Evolutionary conservation across 495 filamentous ascomycete genomes (phyloP).

Genomic region (Sporormia fimetaria): DNA sequence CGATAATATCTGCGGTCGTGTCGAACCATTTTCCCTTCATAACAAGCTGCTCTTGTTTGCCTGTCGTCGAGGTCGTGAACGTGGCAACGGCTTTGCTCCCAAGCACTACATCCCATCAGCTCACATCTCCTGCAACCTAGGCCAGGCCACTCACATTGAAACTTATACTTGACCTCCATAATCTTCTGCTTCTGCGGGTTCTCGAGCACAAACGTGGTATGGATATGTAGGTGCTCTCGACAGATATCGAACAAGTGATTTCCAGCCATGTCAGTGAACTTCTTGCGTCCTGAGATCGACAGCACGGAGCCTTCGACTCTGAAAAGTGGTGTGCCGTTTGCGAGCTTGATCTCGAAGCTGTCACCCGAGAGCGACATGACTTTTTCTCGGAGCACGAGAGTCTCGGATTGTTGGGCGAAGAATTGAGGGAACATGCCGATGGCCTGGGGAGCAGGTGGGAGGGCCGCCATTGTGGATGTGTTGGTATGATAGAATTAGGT

Average conservation of each 20-base stretch:
- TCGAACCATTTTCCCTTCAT: constrained; percentile 44
- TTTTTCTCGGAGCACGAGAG: constrained; percentile 45
- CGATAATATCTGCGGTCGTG: constrained; percentile 38
- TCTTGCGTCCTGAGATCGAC: constrained; percentile 37
- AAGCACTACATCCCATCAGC: constrained; percentile 30
- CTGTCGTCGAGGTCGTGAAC: constrained; percentile 36
- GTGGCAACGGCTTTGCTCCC: constrained; percentile 39
- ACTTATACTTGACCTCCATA: constrained; percentile 42
- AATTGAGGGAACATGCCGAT: constrained; percentile 42
- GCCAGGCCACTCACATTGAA: constrained; percentile 34
- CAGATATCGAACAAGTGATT: constrained; percentile 42
- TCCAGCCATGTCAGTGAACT: constrained; percentile 36
- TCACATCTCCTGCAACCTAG: background rate
- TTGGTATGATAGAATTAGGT: background rate
- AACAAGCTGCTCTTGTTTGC: constrained; percentile 31
- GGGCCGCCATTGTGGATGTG: constrained; percentile 3
- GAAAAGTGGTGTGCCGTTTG: constrained; percentile 38
- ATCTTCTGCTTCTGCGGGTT: constrained; percentile 34
- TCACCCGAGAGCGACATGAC: constrained; percentile 44
- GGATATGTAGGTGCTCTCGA: constrained; percentile 41
- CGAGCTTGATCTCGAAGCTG: constrained; percentile 43
- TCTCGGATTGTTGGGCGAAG: constrained; percentile 37
- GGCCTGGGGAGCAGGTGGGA: background rate
- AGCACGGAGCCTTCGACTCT: constrained; percentile 42
- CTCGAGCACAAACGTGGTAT: constrained; percentile 39